Conservation (phyloP, 2,329 filamentous ascomycete genomes). For the Hymenoscyphus fraxineus region DNA sequence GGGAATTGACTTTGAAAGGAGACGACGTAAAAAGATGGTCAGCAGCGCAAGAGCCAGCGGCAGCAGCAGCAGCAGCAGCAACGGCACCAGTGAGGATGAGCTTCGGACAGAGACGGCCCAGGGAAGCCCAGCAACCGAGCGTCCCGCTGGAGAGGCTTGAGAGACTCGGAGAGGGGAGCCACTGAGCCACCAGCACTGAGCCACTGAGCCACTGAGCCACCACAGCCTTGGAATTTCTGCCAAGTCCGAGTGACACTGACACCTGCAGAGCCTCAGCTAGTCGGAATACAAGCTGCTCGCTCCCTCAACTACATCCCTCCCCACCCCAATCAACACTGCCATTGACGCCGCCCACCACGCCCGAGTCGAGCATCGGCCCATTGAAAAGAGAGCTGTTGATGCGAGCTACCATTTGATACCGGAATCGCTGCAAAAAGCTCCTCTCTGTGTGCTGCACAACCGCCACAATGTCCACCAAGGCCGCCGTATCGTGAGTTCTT, state of each 20-base stretch:
- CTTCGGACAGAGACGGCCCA: not conserved
- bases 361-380: not conserved
- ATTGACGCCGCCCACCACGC: not conserved
- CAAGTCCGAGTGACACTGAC: not conserved
- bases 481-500: constrained; percentile 33
- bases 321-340: not conserved
- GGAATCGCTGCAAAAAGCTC: not conserved
- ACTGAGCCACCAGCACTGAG: not conserved
- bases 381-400: not conserved
- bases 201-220: not conserved
- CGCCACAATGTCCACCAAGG: constrained; percentile 35
- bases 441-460: constrained; percentile 1
- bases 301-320: not conserved
- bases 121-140: not conserved
- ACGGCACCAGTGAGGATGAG: not conserved
- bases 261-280: constrained; percentile 1
- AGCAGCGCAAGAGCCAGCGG: not conserved
- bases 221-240: not conserved
- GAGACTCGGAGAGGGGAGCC: not conserved
- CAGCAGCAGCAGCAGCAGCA: too few species aligned
- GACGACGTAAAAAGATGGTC: not conserved
- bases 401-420: not conserved
- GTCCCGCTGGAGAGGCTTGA: not conserved
- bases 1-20: constrained; percentile 9
- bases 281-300: not conserved